Evolutionary conservation across 257 asterid species (phyloP), one percentile per base, ranked within the genome.

Genomic region (Lantana camara): DNA sequence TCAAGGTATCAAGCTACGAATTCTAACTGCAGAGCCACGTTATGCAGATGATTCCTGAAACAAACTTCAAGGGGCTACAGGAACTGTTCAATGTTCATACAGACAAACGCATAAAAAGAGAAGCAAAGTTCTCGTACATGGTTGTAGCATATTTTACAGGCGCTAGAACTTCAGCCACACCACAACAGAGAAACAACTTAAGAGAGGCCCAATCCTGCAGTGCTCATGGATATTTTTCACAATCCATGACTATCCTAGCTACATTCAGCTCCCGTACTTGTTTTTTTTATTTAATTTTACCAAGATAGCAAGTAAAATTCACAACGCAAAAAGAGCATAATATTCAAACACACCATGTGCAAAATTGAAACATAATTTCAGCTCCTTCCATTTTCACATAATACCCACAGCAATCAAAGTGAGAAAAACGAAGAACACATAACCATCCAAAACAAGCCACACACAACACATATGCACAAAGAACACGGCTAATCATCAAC

Each of bases 401-500:
- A 27, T 13, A n/a, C n/a, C 4, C 46, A 55, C 20, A 64, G 11
- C 24, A 61, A 66, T 64, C 59, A 35, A 35, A 35, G 4, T 27
- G 11, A 10, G 40, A 35, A n/a, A 35, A 35, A 5, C 40, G 1
- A 5, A 27, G 32, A 35, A 35, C 40, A 35, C 8, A 10, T 9
- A 35, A 35, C 40, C 7, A 35, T 3, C 7, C 40, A 58, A 5
- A 61, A 46, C 13, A 21, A 16, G 9, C 21, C n/a, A 45, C 1
- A 66, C 38, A 49, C 2, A 6, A 62, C 16, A 53, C 29, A 37
- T 48, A 9, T 30, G 41, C 16, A 53, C n/a, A n/a, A n/a, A 29
- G 15, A 41, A 27, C 21, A 51, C 7, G 34, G 29, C 16, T 8
- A 37, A 30, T 46, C 65, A 20, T 7, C 14, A 22, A 89, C 99